phyloP scores from a whole-genome alignment of 192 early-diverging fungal species.

The Powellomyces hirtus region DNA sequence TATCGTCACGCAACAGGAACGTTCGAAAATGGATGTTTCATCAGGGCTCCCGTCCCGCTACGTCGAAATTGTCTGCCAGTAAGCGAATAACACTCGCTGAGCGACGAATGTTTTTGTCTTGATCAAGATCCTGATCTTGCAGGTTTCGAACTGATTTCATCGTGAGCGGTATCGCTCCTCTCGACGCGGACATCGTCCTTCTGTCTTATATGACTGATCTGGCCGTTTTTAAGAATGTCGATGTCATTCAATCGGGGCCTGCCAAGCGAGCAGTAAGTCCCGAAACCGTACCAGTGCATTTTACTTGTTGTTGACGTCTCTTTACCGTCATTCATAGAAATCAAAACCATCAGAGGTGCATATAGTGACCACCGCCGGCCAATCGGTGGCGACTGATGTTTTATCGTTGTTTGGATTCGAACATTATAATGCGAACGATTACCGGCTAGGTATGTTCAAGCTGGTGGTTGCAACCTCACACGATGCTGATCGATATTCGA shows the following conservation, averaged over 20 bases:
- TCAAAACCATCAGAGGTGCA: slow-evolving; percentile 85
- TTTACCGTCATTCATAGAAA: background rate
- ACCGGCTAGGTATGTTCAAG: slow-evolving; percentile 66
- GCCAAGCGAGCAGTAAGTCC: slow-evolving; percentile 10
- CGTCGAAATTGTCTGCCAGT: slow-evolving; percentile 62
- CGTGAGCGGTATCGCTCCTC: slow-evolving; percentile 85
- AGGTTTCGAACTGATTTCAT: slow-evolving; percentile 78
- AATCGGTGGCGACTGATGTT: slow-evolving; percentile 86
- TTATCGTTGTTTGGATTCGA: slow-evolving; percentile 81
- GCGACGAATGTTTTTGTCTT: background rate
- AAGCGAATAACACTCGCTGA: slow-evolving; percentile 3
- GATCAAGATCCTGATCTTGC: background rate
- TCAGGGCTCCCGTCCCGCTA: slow-evolving; percentile 53
- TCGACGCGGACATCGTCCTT: slow-evolving; percentile 67
- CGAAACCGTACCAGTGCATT: too few species aligned
- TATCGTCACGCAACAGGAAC: slow-evolving; percentile 23
- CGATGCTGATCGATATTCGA: background rate
- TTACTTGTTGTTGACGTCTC: background rate
- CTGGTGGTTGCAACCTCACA: background rate
- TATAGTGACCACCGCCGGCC: slow-evolving; percentile 76
- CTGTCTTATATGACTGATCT: slow-evolving; percentile 66
- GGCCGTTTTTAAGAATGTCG: slow-evolving; percentile 54
- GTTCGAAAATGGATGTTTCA: slow-evolving; percentile 42
- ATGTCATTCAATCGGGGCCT: slow-evolving; percentile 34
- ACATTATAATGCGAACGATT: slow-evolving; percentile 92